Percentiles rank a stretch among this genome's conserved stretches.
Evolutionary conservation across 352 stramenopile species (phyloP).

Genomic region (Pythium oligandrum): DNA sequence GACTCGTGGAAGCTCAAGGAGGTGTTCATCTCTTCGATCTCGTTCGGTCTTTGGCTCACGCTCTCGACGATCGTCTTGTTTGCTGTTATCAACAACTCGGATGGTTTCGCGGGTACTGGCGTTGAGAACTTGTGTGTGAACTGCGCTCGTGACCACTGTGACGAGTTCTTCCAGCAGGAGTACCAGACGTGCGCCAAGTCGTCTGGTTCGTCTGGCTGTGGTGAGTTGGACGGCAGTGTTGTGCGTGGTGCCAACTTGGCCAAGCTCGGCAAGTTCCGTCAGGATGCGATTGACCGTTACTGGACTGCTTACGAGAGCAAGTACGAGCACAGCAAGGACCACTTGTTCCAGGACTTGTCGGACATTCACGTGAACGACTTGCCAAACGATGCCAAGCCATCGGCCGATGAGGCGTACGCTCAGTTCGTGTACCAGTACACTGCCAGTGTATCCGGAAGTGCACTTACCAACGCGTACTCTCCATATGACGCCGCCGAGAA

Average conservation of each 20-base stretch:
- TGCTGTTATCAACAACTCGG: constrained; percentile 48
- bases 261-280: constrained; percentile 42
- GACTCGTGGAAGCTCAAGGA: constrained; percentile 73
- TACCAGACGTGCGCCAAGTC: constrained; percentile 46
- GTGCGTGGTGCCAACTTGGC: too few relatives aligned
- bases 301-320: constrained; percentile 34
- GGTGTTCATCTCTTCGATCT: constrained; percentile 65
- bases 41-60: constrained; percentile 62
- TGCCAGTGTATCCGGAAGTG: constrained; percentile 16
- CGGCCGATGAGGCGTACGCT: constrained; percentile 36
- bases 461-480: constrained; percentile 32
- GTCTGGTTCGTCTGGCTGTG: constrained; percentile 44
- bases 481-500: constrained; percentile 39
- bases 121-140: constrained; percentile 60
- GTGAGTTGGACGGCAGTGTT: constrained; percentile 56
- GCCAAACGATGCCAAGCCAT: constrained; percentile 31
- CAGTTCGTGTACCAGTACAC: constrained; percentile 65
- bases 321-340: constrained; percentile 35
- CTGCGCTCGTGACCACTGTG: constrained; percentile 53
- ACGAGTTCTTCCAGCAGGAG: constrained; percentile 50
- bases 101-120: constrained; percentile 41
- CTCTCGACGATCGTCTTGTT: constrained; percentile 67
- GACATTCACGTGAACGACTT: constrained; percentile 55
- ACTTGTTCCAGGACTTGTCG: constrained; percentile 52
- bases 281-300: constrained; percentile 34